Percentiles rank a stretch among this genome's conserved stretches.
phyloP scores from a whole-genome alignment of 495 filamentous ascomycete genomes.

The Hypoxylon cercidicola region DNA sequence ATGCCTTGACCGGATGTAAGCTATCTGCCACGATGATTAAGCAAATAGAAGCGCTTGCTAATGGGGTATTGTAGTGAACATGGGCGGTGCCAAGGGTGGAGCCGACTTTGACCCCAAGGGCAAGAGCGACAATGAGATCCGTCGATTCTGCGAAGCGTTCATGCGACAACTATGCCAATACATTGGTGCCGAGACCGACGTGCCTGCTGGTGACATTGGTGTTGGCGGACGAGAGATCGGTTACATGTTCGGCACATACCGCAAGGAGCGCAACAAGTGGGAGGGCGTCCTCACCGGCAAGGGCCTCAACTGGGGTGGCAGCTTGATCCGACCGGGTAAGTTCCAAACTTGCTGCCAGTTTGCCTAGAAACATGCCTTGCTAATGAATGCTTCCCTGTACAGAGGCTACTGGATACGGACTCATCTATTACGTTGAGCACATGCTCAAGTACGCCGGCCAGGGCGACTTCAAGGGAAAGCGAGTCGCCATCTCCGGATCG shows the following conservation, averaged over 20 bases:
- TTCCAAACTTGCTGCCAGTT: background rate
- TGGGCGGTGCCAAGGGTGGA: slow-evolving; percentile 98
- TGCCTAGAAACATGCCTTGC: background rate
- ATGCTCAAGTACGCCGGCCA: slow-evolving; percentile 93
- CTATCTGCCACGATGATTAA: slow-evolving; percentile 38
- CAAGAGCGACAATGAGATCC: slow-evolving; percentile 97
- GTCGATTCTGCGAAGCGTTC: slow-evolving; percentile 95
- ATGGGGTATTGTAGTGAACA: slow-evolving; percentile 72
- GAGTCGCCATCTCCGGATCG: slow-evolving; percentile 94
- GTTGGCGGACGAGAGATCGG: slow-evolving; percentile 90
- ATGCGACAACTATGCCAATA: slow-evolving; percentile 95
- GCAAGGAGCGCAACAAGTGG: slow-evolving; percentile 86
- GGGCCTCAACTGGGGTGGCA: slow-evolving; percentile 91
- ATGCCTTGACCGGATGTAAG: slow-evolving; percentile 95
- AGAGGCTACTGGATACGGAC: slow-evolving; percentile 96
- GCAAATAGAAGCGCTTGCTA: slow-evolving; percentile 30
- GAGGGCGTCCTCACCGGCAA: slow-evolving; percentile 96
- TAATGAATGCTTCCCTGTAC: slow-evolving; percentile 15
- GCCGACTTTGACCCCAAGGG: slow-evolving; percentile 99
- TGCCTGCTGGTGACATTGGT: slow-evolving; percentile 95
- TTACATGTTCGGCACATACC: slow-evolving; percentile 96
- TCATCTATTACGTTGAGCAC: slow-evolving; percentile 97
- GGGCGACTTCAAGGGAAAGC: slow-evolving; percentile 89
- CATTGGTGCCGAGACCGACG: slow-evolving; percentile 96
- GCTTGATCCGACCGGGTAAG: slow-evolving; percentile 81